Evolutionary conservation across 164 flowering plant species (phyloP), one percentile per base, ranked within the genome.

Genomic region (Litsea cubeba): DNA sequence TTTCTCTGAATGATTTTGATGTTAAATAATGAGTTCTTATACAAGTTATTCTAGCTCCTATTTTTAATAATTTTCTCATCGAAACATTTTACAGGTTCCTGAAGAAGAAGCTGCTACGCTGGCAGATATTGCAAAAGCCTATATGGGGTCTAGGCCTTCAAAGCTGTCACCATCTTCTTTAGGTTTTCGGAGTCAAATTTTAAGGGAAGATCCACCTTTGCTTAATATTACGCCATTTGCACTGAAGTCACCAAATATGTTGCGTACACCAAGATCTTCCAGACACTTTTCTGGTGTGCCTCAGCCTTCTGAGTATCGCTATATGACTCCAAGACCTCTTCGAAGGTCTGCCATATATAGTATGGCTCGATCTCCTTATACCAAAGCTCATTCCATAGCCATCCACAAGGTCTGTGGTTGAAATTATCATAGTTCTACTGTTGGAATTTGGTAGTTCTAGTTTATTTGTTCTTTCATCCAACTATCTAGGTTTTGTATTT

Each of bases 91-190:
- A 63, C 82, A 93, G 99, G 87, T 82, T 64, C 75, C 76, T 76
- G 89, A 84, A 68, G 92, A 87, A 64, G 88, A 85, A 67, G 74
- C 82, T 84, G 89, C 88, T 72, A 87, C 97, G 62, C 95, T 97
- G 14, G 82, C 91, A 50, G 94, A 92, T 74, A 88, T 95, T 78
- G 99, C 99, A 76, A 93, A 92, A 85, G 93, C 95, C 28, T 93
- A 88, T 84, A 95, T 95, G 99, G 91, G 90, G 15, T 77, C 81
- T 72, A 85, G 88, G 84, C 78, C 91, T 71, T 83, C 92, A 62
- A 87, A 85, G 77, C 78, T 82, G 51, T 85, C 93, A 15, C 89
- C 94, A 12, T 84, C 90, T 28, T 75, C 68, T 66, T 79, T 82
- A 71, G 86, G 84, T 54, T 78, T 81, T 50, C 88, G 81, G 26